Evolutionary conservation across 495 filamentous ascomycete genomes (phyloP).

Genomic region (Astrocystis sublimbata): DNA sequence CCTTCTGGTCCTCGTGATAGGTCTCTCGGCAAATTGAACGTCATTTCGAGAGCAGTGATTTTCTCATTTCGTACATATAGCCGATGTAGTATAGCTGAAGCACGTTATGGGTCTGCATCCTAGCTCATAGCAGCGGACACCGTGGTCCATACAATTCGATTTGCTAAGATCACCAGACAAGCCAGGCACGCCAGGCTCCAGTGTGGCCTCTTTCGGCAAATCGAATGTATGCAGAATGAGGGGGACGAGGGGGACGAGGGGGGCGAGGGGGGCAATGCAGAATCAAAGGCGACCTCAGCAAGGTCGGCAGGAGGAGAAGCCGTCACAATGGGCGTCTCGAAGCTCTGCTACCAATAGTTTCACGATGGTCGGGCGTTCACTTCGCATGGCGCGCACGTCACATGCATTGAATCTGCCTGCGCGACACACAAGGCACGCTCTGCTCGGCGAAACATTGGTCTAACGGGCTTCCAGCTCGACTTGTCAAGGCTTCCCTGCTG

Average conservation of each 20-base stretch:
- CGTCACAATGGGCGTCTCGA: slow-evolving; percentile 13
- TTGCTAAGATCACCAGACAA: slow-evolving; percentile 7
- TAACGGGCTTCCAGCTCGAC: slow-evolving; percentile 4
- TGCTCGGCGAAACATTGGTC: slow-evolving; percentile 11
- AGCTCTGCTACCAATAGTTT: slow-evolving; percentile 3
- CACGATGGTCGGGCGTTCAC: not conserved
- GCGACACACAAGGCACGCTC: slow-evolving; percentile 1
- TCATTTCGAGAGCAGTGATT: slow-evolving; percentile 27
- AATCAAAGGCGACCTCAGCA: not conserved
- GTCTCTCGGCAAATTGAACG: slow-evolving; percentile 26
- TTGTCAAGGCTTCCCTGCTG: slow-evolving; percentile 3
- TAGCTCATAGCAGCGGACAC: not conserved
- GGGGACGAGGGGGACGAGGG: not conserved
- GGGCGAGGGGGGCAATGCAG: not conserved
- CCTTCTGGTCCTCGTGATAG: slow-evolving; percentile 31
- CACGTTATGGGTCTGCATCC: not conserved
- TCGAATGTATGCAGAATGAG: not conserved
- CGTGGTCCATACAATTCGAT: not conserved
- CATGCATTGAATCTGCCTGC: slow-evolving; percentile 5
- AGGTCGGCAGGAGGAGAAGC: not conserved
- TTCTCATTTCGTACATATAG: slow-evolving; percentile 12
- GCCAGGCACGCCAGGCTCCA: too few species aligned
- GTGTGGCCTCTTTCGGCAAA: not conserved
- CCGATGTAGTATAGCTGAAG: slow-evolving; percentile 7
- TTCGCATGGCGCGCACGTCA: slow-evolving; percentile 13